Evolutionary conservation across 805 yeast genomes (phyloP), one percentile per base, ranked within the genome.

Genomic region (Schizosaccharomyces osmophilus): DNA sequence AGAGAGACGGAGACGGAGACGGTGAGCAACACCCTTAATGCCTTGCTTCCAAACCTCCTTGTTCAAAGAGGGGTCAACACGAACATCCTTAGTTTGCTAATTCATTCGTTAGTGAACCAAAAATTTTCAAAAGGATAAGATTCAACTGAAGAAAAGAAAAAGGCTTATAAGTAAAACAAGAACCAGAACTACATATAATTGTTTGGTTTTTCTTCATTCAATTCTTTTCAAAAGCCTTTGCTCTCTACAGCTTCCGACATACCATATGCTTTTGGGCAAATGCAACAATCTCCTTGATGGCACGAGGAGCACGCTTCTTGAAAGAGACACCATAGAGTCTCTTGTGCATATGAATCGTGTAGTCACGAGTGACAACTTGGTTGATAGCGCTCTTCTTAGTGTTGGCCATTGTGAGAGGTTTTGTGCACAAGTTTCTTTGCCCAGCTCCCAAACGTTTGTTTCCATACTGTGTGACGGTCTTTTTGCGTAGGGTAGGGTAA

Each of bases 341-440:
- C 61, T 59, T 59, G 61, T 59, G 61, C 54, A 59, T 24, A 85
- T 93, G 90, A 79, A 93, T 89, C 84, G 98, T 93, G 87, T 93
- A 93, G 82, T 93, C 99, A 80, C 99, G 95, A 78, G 98, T 86
- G 79, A 93, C 97, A 79, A 88, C 96, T 89, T 93, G 97, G 81
- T 86, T 85, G 77, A 88, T 81, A 79, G 90, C 94, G 79, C 83
- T 63, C 68, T 68, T 68, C 71, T 68, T 68, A 31, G 64, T 63
- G 67, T 74, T 69, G 64, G 77, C 77, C 78, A 74, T 74, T 70
- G 63, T 19, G 45, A 29, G 59, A 60, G 48, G 39, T 24, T 48
- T 31, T 39, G 41, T 55, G 51, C 51, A 45, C 51, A 45, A 24
- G 51, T 45, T 45, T 45, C 26, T 45, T 17, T 45, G 26, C 51